Conservation (phyloP, 2,329 filamentous ascomycete species). For the Trichothecium sympodiale region DNA sequence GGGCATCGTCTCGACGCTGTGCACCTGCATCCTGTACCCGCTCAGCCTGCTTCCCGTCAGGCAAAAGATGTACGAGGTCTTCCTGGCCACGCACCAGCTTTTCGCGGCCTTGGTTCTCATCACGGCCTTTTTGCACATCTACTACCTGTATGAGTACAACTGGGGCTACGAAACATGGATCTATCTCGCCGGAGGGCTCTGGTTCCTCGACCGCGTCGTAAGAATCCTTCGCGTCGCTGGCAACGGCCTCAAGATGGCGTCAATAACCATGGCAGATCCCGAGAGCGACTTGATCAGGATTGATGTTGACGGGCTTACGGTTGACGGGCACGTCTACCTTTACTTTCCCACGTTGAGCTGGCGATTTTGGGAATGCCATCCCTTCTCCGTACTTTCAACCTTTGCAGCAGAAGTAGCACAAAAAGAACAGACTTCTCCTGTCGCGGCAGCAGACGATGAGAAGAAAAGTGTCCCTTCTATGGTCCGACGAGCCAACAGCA, state of each 20-base stretch:
- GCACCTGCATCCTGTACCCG: slow-evolving; percentile 13
- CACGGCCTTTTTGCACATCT: slow-evolving; percentile 24
- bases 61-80: slow-evolving; percentile 20
- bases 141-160: slow-evolving; percentile 19
- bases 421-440: background rate
- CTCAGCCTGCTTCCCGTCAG: slow-evolving; percentile 16
- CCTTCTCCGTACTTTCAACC: slow-evolving; percentile 17
- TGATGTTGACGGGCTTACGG: slow-evolving; percentile 13
- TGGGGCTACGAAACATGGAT: slow-evolving; percentile 27
- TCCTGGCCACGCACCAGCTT: slow-evolving; percentile 19
- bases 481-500: background rate
- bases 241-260: slow-evolving; percentile 12
- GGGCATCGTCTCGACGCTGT: slow-evolving; percentile 20
- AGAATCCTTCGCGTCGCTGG: slow-evolving; percentile 14
- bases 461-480: background rate
- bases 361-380: slow-evolving; percentile 25
- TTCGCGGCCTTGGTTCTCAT: slow-evolving; percentile 20
- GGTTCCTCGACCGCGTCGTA: slow-evolving; percentile 17
- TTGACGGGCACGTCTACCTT: slow-evolving; percentile 20
- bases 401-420: background rate
- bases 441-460: background rate
- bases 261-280: slow-evolving; percentile 11
- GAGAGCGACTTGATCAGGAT: slow-evolving; percentile 19
- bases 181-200: slow-evolving; percentile 19
- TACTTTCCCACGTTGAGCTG: slow-evolving; percentile 22